A percentile compares a stretch with the other conserved stretches of the same genome.
Conservation (phyloP, 768 basidiomycete genomes). For the Psilocybe sp. region DNA sequence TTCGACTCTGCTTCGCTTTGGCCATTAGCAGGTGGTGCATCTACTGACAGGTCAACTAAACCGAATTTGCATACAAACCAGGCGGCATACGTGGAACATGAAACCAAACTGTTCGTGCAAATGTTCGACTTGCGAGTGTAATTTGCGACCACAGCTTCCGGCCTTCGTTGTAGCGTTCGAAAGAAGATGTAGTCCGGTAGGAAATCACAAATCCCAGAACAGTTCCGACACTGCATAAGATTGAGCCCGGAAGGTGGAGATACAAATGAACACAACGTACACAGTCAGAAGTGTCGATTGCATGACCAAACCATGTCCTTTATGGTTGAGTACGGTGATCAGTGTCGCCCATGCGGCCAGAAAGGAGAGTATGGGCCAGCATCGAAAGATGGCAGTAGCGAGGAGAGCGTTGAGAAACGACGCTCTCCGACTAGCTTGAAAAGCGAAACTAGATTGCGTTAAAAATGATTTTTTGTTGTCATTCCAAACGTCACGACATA, state of each 20-base stretch:
- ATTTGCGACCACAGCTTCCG: conserved; percentile 68
- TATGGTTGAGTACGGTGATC: conserved; percentile 50
- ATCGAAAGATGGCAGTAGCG: no score
- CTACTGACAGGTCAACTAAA: conserved; percentile 11
- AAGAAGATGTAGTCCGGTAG: conserved; percentile 68
- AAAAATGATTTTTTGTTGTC: no score
- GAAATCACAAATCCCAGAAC: conserved; percentile 76
- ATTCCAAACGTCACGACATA: no score
- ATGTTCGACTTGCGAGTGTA: conserved; percentile 51
- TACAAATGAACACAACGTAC: conserved; percentile 34
- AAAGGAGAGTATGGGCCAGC: conserved; percentile 25
- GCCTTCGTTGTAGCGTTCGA: conserved; percentile 77
- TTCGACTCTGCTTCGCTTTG: conserved; percentile 28
- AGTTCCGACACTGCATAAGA: conserved; percentile 44
- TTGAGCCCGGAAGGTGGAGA: neutral
- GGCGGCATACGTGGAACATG: conserved; percentile 51
- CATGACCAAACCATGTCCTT: conserved; percentile 38
- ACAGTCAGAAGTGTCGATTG: conserved; percentile 64
- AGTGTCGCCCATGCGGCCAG: conserved; percentile 61
- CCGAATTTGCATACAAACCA: neutral
- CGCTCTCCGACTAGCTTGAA: no score
- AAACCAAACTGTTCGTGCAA: conserved; percentile 66
- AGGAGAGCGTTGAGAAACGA: no score
- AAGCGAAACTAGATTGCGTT: no score
- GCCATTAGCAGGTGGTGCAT: conserved; percentile 16